Evolutionary conservation across 441 rosid genomes (phyloP).

Genomic region (Euphorbia celastroides): DNA sequence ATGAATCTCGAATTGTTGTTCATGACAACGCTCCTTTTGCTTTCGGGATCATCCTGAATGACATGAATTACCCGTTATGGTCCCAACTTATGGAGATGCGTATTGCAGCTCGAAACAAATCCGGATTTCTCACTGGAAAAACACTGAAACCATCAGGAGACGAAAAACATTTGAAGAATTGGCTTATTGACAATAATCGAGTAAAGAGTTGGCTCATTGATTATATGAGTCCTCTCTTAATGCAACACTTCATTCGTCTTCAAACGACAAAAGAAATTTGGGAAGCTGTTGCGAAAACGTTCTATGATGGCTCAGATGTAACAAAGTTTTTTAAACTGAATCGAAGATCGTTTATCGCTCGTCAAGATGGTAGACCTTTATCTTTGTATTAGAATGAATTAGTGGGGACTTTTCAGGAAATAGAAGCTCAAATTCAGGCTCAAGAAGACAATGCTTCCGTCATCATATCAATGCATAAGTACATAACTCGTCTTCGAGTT

Average conservation of each 20-base stretch:
- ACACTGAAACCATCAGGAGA: not conserved
- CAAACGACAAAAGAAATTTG: slow-evolving; percentile 3
- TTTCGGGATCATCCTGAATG: not conserved
- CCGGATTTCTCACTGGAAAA: slow-evolving; percentile 1
- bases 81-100: slow-evolving; percentile 12
- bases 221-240: slow-evolving; percentile 1
- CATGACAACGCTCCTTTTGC: not conserved
- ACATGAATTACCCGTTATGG: slow-evolving; percentile 3
- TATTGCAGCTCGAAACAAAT: slow-evolving; percentile 7
- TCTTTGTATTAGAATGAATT: slow-evolving; percentile 11
- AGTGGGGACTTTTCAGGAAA: slow-evolving; percentile 9
- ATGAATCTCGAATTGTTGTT: slow-evolving; percentile 1
- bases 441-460: not conserved
- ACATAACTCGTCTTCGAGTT: not conserved
- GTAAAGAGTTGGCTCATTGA: slow-evolving; percentile 14
- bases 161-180: not conserved
- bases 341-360: not conserved
- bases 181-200: slow-evolving; percentile 10
- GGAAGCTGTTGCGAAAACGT: slow-evolving; percentile 3
- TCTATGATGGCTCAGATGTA: slow-evolving; percentile 9
- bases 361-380: slow-evolving; percentile 17
- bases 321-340: slow-evolving; percentile 10
- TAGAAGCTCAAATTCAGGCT: not conserved
- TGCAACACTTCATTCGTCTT: slow-evolving; percentile 5
- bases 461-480: not conserved